Percentiles rank a stretch among this genome's conserved stretches.
These are phyloP conservation scores for Ogataea paraovalis DNA, from an alignment of 805 yeast genomes.

Conservation along the genomic window DNA sequence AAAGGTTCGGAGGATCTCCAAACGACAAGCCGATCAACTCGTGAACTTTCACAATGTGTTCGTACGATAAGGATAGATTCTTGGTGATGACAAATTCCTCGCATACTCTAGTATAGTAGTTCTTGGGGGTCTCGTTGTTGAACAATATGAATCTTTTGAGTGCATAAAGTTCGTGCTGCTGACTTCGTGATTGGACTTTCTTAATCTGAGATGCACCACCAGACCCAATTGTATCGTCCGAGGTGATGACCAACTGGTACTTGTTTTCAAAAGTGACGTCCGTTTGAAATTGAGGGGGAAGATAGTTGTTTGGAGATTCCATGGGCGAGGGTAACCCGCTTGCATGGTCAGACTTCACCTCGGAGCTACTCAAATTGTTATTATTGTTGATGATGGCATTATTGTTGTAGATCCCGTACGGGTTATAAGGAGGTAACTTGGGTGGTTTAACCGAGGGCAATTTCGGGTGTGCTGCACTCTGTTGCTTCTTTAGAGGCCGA, in stretches of 20 bases:
- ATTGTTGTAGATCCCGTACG: conserved; percentile 50
- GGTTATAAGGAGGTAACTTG: conserved; percentile 51
- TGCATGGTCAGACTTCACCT: not conserved
- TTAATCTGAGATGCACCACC: conserved; percentile 74
- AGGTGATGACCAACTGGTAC: conserved; percentile 42
- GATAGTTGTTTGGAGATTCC: conserved; percentile 57
- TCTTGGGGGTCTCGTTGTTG: conserved; percentile 53
- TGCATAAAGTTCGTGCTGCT: conserved; percentile 48
- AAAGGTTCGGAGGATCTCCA: conserved; percentile 52
- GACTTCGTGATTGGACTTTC: conserved; percentile 34
- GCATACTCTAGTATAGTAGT: conserved; percentile 60
- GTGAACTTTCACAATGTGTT: conserved; percentile 54
- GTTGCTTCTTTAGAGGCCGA: not conserved
- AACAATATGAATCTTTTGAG: conserved; percentile 61
- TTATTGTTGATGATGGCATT: conserved; percentile 7
- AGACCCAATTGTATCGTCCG: conserved; percentile 45
- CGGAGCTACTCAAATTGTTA: not conserved
- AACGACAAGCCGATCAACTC: conserved; percentile 56
- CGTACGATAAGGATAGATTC: conserved; percentile 37
- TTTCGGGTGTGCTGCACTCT: not conserved
- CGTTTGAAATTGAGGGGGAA: conserved; percentile 54
- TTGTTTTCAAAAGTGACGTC: conserved; percentile 45
- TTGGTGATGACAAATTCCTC: conserved; percentile 63
- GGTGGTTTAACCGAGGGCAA: not conserved
- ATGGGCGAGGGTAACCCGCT: conserved; percentile 50